phyloP scores from a whole-genome alignment of 169 alveolate species.

The Ophryocystis elektroscirrha region DNA sequence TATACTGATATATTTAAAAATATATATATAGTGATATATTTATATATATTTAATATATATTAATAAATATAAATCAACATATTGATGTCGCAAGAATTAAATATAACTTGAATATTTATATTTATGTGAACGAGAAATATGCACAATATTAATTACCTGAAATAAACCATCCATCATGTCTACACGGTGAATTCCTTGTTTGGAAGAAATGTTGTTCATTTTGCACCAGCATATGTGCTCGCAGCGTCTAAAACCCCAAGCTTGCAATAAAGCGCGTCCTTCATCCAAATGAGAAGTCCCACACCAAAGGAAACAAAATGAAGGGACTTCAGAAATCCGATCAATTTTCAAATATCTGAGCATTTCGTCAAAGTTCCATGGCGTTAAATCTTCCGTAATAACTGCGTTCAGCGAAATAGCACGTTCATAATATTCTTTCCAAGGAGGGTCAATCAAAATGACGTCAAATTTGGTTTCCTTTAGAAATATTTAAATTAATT shows the following conservation, averaged over 20 bases:
- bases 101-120: too few species aligned
- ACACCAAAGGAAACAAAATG: slow-evolving; percentile 64
- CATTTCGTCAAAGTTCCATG: slow-evolving; percentile 37
- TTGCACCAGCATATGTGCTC: slow-evolving; percentile 80
- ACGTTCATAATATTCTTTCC: slow-evolving; percentile 49
- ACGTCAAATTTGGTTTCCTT: slow-evolving; percentile 60
- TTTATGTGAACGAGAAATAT: too few species aligned
- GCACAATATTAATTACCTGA: too few species aligned
- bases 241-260: slow-evolving; percentile 73
- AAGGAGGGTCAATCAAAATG: slow-evolving; percentile 68
- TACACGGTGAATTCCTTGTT: slow-evolving; percentile 20
- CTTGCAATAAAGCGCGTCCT: slow-evolving; percentile 41
- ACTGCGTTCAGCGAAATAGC: slow-evolving; percentile 24
- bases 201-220: slow-evolving; percentile 41
- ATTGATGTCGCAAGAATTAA: too few species aligned
- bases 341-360: slow-evolving; percentile 43
- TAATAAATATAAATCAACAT: too few species aligned
- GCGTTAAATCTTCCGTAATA: slow-evolving; percentile 27
- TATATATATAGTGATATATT: too few species aligned
- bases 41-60: too few species aligned
- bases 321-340: slow-evolving; percentile 53
- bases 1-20: too few species aligned
- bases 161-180: too few species aligned
- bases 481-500: neutral
- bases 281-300: slow-evolving; percentile 56